Evolutionary conservation across 2,329 filamentous ascomycete genomes (phyloP).

Genomic region (Aschersonia sp.): DNA sequence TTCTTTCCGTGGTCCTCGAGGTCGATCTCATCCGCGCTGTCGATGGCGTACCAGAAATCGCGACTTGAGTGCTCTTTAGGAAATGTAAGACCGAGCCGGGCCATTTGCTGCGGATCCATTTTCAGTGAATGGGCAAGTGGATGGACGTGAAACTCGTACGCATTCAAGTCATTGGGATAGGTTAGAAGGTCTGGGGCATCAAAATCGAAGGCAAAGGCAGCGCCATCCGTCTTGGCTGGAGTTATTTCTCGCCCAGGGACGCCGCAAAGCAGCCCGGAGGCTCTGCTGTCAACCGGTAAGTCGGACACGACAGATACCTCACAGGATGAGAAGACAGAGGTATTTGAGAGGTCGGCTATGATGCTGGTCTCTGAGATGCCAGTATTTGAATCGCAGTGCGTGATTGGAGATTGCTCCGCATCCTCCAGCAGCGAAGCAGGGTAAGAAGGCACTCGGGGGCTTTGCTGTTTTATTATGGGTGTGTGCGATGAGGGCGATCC

Average conservation of each 20-base stretch:
- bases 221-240: slow-evolving; percentile 20
- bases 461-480: neutral
- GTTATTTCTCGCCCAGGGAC: slow-evolving; percentile 24
- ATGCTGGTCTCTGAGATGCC: slow-evolving; percentile 1
- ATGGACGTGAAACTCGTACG: slow-evolving; percentile 19
- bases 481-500: too few species aligned
- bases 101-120: slow-evolving; percentile 13
- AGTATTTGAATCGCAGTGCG: neutral
- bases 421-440: neutral
- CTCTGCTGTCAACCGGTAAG: slow-evolving; percentile 5
- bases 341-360: slow-evolving; percentile 1
- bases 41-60: slow-evolving; percentile 22
- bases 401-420: neutral
- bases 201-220: slow-evolving; percentile 17
- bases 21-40: slow-evolving; percentile 19
- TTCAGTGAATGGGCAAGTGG: slow-evolving; percentile 18
- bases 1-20: slow-evolving; percentile 6
- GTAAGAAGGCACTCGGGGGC: neutral
- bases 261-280: slow-evolving; percentile 13
- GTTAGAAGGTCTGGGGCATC: slow-evolving; percentile 14
- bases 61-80: slow-evolving; percentile 18
- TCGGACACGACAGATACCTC: slow-evolving; percentile 1
- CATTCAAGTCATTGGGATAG: slow-evolving; percentile 20
- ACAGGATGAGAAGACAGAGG: slow-evolving; percentile 1
- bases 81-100: slow-evolving; percentile 18